Percentiles rank a stretch among this genome's conserved stretches.
Evolutionary conservation across 805 yeast species (phyloP).

Genomic region (Cyberlindnera mycetangii): DNA sequence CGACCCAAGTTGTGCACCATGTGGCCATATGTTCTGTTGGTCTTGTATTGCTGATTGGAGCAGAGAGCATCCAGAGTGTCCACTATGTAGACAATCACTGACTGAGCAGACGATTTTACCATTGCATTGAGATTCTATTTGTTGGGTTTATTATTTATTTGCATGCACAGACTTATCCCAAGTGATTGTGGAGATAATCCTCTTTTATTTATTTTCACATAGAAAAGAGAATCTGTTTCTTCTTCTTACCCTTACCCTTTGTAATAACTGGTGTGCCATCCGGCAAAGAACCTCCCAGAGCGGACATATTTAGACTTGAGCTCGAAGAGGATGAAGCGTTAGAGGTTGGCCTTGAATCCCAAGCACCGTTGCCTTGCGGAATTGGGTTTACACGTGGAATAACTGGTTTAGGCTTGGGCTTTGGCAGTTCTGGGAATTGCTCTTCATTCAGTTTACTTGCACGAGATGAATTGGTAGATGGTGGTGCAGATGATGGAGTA

Average conservation of each 20-base stretch:
- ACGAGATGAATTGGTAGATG: constrained; percentile 9
- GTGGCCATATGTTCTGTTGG: constrained; percentile 97
- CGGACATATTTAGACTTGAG: constrained; percentile 19
- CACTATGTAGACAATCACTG: constrained; percentile 77
- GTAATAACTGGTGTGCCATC: constrained; percentile 18
- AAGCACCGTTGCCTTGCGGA: constrained; percentile 35
- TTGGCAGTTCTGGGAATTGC: constrained; percentile 49
- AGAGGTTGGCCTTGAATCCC: constrained; percentile 28
- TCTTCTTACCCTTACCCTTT: constrained; percentile 40
- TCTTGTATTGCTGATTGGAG: constrained; percentile 87
- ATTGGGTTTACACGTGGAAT: constrained; percentile 59
- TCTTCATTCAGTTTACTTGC: constrained; percentile 23
- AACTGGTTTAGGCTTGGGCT: constrained; percentile 39
- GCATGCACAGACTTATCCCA: background rate
- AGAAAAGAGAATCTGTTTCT: constrained; percentile 52
- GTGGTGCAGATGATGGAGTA: constrained; percentile 19
- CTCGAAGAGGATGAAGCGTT: constrained; percentile 6
- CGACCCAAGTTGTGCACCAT: constrained; percentile 80
- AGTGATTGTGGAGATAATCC: too few relatives aligned
- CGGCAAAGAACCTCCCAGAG: constrained; percentile 22
- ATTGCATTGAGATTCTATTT: constrained; percentile 16
- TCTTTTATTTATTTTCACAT: too few relatives aligned
- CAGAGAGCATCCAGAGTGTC: constrained; percentile 84
- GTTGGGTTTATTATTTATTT: constrained; percentile 15
- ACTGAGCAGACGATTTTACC: constrained; percentile 31